Conservation (phyloP, 2,329 filamentous ascomycete genomes). For the Penicillium glabrum region DNA sequence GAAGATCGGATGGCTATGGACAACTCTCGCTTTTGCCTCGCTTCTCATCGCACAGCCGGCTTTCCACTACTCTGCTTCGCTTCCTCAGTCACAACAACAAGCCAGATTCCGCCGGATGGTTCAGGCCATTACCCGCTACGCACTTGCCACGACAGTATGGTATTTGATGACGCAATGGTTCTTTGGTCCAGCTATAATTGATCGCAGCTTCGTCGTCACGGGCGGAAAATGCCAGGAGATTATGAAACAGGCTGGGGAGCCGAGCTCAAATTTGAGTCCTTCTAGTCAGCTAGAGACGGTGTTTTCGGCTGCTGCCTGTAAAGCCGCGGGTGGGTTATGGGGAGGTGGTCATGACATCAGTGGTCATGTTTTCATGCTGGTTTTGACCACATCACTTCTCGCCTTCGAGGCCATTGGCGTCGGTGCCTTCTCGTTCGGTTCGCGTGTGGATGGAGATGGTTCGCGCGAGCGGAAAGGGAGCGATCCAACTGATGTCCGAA, state of each 20-base stretch:
- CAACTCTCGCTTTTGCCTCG: conserved; percentile 69
- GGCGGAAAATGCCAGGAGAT: conserved; percentile 77
- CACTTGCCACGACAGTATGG: conserved; percentile 74
- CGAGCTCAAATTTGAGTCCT: conserved; percentile 4
- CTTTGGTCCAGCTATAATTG: conserved; percentile 87
- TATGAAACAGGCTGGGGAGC: conserved; percentile 44
- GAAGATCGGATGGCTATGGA: conserved; percentile 94
- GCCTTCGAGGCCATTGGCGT: conserved; percentile 70
- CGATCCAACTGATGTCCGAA: conserved; percentile 11
- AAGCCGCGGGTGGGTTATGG: conserved; percentile 79
- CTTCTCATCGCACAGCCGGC: conserved; percentile 70
- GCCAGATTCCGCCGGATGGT: conserved; percentile 46
- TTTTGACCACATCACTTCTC: conserved; percentile 78
- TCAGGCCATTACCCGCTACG: conserved; percentile 68
- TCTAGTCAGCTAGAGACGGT: conserved; percentile 48
- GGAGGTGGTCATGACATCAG: conserved; percentile 94
- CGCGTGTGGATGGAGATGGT: conserved; percentile 32
- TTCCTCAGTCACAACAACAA: conserved; percentile 18
- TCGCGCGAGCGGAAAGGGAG: conserved; percentile 38
- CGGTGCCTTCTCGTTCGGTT: conserved; percentile 41
- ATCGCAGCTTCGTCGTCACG: conserved; percentile 83
- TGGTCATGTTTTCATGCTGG: conserved; percentile 90
- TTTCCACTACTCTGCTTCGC: conserved; percentile 45
- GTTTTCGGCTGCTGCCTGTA: conserved; percentile 77
- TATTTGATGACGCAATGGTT: conserved; percentile 92